Evolutionary conservation across 2,329 filamentous ascomycete species (phyloP), one percentile per base, ranked within the genome.

Genomic region (Domatiomyces globalis): DNA sequence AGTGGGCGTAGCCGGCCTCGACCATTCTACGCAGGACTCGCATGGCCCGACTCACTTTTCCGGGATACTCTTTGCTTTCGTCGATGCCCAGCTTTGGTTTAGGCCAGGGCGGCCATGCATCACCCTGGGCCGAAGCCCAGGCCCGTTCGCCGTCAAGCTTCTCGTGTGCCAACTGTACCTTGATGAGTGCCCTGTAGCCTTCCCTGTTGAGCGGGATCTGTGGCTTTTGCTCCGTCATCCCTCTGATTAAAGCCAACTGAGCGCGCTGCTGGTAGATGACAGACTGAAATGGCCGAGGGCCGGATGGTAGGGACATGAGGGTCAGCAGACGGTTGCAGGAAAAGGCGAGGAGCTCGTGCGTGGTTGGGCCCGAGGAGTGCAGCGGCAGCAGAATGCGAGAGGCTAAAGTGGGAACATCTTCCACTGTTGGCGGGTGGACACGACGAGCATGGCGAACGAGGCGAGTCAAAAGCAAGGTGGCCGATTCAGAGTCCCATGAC

Each of bases 31-130:
- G 63, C 45, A 83, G 62, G 5, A 78, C 73, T 39, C 73, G 69
- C 52, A 72, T 72, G n/a, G 78, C 77, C 51, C 75, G 73, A 51
- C 77, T 80, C 27, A 69, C 69, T 54, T 77, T 77, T 52, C 77
- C 73, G 43, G 78, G 73, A 45, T 73, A 71, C 9, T 72, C 74
- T 50, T 78, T 74, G 12, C 72, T 68, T n/a, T 72, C 71, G 60
- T 83, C 79, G 60, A 82, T 76, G 1, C 77, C 78, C 15, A 77
- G 73, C 49, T 71, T 76, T 46, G 79, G 74, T 60, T 78, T 73
- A 62, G 80, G 81, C 78, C 79, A 83, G 0, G 80, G 80, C 12
- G 80, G 80, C 80, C 80, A 83, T 6, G 76, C 78, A 7, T 71
- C 66, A 2, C 77, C 71, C 66, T 83, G 80, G 18, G 81, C 66